Percentiles rank a stretch among this genome's conserved stretches.
These are phyloP conservation scores for Eimeria acervulina DNA, from an alignment of 169 alveolate species.

Conservation along the genomic window DNA sequence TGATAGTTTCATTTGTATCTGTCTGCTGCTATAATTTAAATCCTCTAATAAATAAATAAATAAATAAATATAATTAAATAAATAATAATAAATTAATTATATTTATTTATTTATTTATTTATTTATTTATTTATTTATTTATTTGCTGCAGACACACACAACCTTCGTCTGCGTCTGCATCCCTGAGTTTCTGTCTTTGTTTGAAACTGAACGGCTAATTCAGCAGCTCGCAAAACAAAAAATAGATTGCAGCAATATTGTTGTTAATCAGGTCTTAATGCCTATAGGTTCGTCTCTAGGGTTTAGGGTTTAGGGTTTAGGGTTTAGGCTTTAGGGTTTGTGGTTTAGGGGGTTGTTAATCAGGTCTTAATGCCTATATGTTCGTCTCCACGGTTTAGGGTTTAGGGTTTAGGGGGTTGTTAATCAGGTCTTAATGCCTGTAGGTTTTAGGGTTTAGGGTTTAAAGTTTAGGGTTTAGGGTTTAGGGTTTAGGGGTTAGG, in stretches of 20 bases:
- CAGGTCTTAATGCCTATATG: background rate
- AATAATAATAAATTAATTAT: too few species aligned
- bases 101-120: too few species aligned
- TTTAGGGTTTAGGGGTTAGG: background rate
- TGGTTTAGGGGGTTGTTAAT: background rate
- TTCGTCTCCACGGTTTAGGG: background rate
- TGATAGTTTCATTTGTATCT: too few species aligned
- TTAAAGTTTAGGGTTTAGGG: too few species aligned
- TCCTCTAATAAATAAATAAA: too few species aligned
- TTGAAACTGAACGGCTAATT: conserved; percentile 99
- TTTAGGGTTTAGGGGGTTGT: background rate
- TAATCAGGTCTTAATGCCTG: background rate
- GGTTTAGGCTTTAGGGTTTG: background rate
- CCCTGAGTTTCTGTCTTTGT: conserved; percentile 99
- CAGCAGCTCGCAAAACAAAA: conserved; percentile 95
- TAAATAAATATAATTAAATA: too few species aligned
- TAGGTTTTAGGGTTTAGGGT: conserved; percentile 6
- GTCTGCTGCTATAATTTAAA: too few species aligned
- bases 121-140: background rate
- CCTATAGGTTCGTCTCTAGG: conserved; percentile 90
- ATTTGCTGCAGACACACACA: conserved; percentile 89
- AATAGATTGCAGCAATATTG: conserved; percentile 97
- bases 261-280: conserved; percentile 98
- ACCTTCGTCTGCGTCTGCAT: conserved; percentile 99
- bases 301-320: conserved; percentile 13